These are phyloP conservation scores for Cladophialophora yegresii DNA, from an alignment of 2,329 filamentous ascomycete species.

Conservation along the genomic window DNA sequence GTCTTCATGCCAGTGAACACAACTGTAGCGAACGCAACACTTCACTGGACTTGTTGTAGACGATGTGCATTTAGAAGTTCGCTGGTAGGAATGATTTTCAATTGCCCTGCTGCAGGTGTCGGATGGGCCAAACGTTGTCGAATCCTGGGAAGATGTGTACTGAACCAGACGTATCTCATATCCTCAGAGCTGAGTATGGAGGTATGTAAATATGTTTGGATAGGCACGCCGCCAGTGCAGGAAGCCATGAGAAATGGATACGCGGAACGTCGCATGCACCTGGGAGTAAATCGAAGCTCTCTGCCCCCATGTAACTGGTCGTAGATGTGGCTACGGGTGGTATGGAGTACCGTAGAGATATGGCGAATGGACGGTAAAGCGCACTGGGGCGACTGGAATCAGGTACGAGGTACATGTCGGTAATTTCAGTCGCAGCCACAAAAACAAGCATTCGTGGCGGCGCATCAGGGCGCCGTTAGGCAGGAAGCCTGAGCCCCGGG, in stretches of 20 bases:
- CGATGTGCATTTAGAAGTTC: background rate
- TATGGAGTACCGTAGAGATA: background rate
- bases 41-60: background rate
- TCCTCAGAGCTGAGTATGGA: constrained; percentile 5
- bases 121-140: background rate
- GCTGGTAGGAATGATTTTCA: background rate
- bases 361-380: background rate
- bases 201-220: background rate
- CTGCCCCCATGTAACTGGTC: background rate
- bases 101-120: background rate
- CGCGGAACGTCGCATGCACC: background rate
- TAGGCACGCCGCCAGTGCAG: background rate
- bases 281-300: background rate
- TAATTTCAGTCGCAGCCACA: background rate
- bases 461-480: background rate
- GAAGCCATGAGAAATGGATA: background rate
- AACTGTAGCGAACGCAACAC: background rate
- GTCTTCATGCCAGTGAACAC: background rate
- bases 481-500: background rate
- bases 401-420: background rate
- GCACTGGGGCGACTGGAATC: background rate
- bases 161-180: background rate
- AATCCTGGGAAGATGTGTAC: background rate
- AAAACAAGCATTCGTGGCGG: background rate
- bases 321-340: background rate